A percentile compares a stretch with the other conserved stretches of the same genome.
Evolutionary conservation across 23 red algal genomes (phyloP).

Genomic region (Gracilaria domingensis): DNA sequence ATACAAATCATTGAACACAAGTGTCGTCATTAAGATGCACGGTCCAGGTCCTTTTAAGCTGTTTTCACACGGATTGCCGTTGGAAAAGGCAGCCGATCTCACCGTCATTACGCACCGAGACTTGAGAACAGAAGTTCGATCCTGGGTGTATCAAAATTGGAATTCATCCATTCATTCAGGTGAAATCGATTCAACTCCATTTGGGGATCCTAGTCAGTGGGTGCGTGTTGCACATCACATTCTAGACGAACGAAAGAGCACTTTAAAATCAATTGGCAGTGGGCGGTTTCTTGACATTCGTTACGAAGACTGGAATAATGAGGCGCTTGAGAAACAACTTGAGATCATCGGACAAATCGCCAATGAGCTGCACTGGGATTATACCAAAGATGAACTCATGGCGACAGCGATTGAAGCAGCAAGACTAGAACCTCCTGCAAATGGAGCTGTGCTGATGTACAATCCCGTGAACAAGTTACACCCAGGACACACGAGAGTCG

Average conservation of each 20-base stretch:
- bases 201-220: conserved; percentile 51
- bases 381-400: conserved; percentile 23
- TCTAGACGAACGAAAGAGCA: conserved; percentile 27
- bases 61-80: conserved; percentile 41
- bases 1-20: conserved; percentile 50
- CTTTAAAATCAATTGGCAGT: conserved; percentile 49
- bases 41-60: conserved; percentile 66
- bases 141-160: conserved; percentile 64
- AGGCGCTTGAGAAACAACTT: conserved; percentile 27
- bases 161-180: conserved; percentile 50
- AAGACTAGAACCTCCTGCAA: conserved; percentile 45
- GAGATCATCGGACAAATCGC: conserved; percentile 28
- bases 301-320: conserved; percentile 46
- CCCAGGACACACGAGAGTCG: conserved; percentile 57
- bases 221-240: conserved; percentile 60
- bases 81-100: conserved; percentile 40
- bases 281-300: conserved; percentile 57
- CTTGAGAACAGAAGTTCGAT: conserved; percentile 55
- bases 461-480: conserved; percentile 59
- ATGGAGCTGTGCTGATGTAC: conserved; percentile 38
- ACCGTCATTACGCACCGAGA: conserved; percentile 56
- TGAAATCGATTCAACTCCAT: conserved; percentile 34
- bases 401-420: conserved; percentile 53
- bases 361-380: conserved; percentile 37
- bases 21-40: conserved; percentile 53